Base-by-base conservation (phyloP, 169 alveolate species). In the Plasmodium gaboni region DNA sequence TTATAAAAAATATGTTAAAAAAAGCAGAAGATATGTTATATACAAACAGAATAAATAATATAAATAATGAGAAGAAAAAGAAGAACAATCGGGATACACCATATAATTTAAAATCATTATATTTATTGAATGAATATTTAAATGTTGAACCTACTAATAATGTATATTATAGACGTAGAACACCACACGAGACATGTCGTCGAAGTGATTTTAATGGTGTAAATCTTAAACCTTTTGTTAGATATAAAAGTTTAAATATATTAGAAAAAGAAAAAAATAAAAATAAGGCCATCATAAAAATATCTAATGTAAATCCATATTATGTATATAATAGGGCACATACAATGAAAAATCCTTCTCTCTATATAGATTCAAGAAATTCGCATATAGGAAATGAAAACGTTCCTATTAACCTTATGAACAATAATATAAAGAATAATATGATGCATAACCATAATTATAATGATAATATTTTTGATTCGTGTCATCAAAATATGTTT, bases 131-230 rank as follows among this genome's bases (percentile, higher is more conserved):
- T 69, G 91, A 83, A 55, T 83, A 83, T 69, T 38, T 83, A 42
- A 83, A 83, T 42, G 73, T 57, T 17, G 74, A 69, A 53, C 91
- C 91, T 1, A 83, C 91, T 50, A 70, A 83, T 32, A 69, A 22
- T 48, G 91, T 83, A 44, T 57, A 44, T 32, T 83, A 83, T 83
- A 67, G 91, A 83, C 83, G 91, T 38, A 83, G 91, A 32, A 83
- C 85, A 17, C 91, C 91, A 9, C 17, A 83, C 17, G 83, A 59
- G 64, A 83, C 91, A 42, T 22, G 42, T 26, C 74, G 38, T 10
- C 3, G 73, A 69, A 83, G 91, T 46, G 91, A 83, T 22, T 83
- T 83, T 44, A 42, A 59, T 83, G 73, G 85, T 44, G 69, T 83
- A 6, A 83, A 83, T 83, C 70, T 83, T 32, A 83, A 69, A 64